Evolutionary conservation across 177 flowering plant species (phyloP), one percentile per base, ranked within the genome.

Genomic region (Vitis hybrid): DNA sequence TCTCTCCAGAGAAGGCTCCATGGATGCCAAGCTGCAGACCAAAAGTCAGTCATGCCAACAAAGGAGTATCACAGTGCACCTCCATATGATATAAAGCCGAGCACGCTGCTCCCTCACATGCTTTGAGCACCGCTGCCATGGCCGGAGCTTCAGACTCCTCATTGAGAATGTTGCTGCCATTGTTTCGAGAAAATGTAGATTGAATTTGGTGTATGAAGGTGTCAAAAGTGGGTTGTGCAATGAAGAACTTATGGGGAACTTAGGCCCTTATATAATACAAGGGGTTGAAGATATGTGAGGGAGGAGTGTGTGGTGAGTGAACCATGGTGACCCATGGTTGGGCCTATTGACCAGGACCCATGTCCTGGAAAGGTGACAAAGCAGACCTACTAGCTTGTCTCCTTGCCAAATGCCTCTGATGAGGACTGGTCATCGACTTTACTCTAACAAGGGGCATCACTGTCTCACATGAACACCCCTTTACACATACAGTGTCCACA

Each of bases 51-150:
- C 90, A 67, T 85, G 83, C 90, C 87, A 89, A 70, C 87, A 86
- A 0, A 87, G 68, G 18, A 89, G 91, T 15, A 85, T 64, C 8
- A 89, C 86, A 15, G 87, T 76, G 50, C 93, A 89, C 67, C 89
- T 82, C 93, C 93, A 89, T 24, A 89, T 82, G 64, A 89, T 86
- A 67, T 89, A 89, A 64, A 89, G 83, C 68, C 93, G 66, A 0
- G 88, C 83, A 51, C 82, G 61, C 54, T 85, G 93, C 76, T 87
- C 79, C 52, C 84, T 62, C 0, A 83, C 59, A 15, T 80, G 91
- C 81, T 77, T 82, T 19, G 86, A 84, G 66, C 86, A 83, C 50
- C 86, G 54, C 55, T 76, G 78, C 82, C 80, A 75, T 3, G 85
- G 64, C 52, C 84, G 65, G 1, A 67, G 20, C 79, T 84, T 89